Evolutionary conservation across 1,284 basidiomycete species (phyloP).

Genomic region (Psilocybe mexicana): DNA sequence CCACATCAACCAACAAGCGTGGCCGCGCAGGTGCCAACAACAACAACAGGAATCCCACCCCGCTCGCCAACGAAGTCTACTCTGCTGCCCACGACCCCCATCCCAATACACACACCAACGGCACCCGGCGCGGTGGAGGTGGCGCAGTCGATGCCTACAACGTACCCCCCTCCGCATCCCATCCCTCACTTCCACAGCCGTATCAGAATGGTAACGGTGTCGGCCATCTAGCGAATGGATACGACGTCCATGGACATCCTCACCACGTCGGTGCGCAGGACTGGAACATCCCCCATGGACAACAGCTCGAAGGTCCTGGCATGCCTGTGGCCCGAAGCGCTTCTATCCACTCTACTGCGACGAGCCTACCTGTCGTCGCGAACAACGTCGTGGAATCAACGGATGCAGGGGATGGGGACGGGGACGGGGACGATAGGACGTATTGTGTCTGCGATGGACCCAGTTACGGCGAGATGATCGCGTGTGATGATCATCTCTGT

Average conservation of each 20-base stretch:
- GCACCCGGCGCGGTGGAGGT: conserved; percentile 23
- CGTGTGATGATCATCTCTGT: conserved; percentile 89
- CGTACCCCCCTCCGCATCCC: conserved; percentile 36
- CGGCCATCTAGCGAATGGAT: conserved; percentile 25
- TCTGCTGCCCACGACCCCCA: conserved; percentile 17
- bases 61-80: conserved; percentile 31
- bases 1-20: conserved; percentile 35
- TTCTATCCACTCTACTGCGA: conserved; percentile 34
- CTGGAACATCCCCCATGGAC: conserved; percentile 46
- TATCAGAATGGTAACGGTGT: conserved; percentile 23
- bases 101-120: conserved; percentile 22
- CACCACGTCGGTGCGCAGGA: conserved; percentile 28
- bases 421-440: conserved; percentile 64
- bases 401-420: conserved; percentile 40
- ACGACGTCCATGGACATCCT: conserved; percentile 35
- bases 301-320: conserved; percentile 71
- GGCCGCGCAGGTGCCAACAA: conserved; percentile 26
- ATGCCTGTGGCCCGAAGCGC: conserved; percentile 61
- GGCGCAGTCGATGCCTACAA: conserved; percentile 17
- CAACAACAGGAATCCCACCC: conserved; percentile 33
- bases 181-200: conserved; percentile 29
- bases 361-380: conserved; percentile 28
- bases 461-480: conserved; percentile 97
- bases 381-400: conserved; percentile 22
- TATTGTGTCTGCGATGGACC: conserved; percentile 91